These are phyloP conservation scores for Tetraselmis striata DNA, from an alignment of 139 green algal genomes.

Conservation along the genomic window DNA sequence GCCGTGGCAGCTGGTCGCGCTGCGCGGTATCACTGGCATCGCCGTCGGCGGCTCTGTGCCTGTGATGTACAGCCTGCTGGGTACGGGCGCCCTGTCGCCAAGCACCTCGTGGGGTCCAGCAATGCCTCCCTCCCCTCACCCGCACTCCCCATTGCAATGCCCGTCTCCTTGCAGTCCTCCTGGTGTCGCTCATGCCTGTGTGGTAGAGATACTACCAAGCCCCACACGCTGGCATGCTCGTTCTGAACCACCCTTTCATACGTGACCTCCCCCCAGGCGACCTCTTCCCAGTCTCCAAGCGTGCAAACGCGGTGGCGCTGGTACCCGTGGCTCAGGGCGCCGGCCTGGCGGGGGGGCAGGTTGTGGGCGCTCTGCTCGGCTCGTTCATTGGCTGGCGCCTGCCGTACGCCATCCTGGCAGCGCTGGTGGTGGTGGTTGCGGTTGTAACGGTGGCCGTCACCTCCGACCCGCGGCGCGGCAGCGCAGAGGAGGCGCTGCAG, in stretches of 20 bases:
- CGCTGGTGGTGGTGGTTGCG: slow-evolving; percentile 49
- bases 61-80: slow-evolving; percentile 69
- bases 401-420: slow-evolving; percentile 73
- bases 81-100: too few relatives aligned
- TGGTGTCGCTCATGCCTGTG: too few relatives aligned
- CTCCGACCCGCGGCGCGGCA: slow-evolving; percentile 53
- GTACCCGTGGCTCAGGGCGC: slow-evolving; percentile 57
- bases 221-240: too few relatives aligned
- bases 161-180: too few relatives aligned
- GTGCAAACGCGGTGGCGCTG: slow-evolving; percentile 38
- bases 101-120: too few relatives aligned
- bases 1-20: slow-evolving; percentile 75
- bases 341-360: slow-evolving; percentile 66
- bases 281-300: slow-evolving; percentile 45
- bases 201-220: too few relatives aligned
- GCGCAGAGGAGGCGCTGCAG: slow-evolving; percentile 39
- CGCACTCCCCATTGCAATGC: too few relatives aligned
- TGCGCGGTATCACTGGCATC: slow-evolving; percentile 76
- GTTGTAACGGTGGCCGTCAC: slow-evolving; percentile 49
- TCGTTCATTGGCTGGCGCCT: slow-evolving; percentile 64
- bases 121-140: too few relatives aligned
- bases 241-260: too few relatives aligned
- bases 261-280: too few relatives aligned
- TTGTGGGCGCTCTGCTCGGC: slow-evolving; percentile 51
- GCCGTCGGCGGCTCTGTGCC: slow-evolving; percentile 70